Percentiles rank a stretch among this genome's conserved stretches.
Conservation (phyloP, 2,329 filamentous ascomycete species). For the Lecanosticta acicola region DNA sequence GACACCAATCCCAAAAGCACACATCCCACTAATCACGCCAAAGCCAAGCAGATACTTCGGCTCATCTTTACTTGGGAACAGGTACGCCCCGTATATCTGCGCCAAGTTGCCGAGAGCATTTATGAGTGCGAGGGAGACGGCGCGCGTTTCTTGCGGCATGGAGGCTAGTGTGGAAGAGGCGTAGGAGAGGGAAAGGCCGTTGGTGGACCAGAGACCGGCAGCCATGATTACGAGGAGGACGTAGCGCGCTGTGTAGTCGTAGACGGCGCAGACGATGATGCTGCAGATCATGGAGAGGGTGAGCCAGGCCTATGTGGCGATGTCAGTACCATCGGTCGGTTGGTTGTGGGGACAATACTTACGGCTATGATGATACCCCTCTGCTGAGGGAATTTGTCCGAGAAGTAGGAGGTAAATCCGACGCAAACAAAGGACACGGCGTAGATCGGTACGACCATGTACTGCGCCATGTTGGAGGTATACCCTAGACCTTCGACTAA, state of each 20-base stretch:
- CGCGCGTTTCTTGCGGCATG: constrained; percentile 35
- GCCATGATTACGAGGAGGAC: constrained; percentile 53
- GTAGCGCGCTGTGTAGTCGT: constrained; percentile 50
- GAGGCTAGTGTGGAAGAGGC: constrained; percentile 48
- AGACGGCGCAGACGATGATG: constrained; percentile 40
- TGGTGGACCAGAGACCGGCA: constrained; percentile 50
- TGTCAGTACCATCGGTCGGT: background rate
- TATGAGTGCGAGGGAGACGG: constrained; percentile 27
- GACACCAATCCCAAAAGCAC: constrained; percentile 20
- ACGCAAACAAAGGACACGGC: constrained; percentile 49
- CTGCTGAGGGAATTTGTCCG: constrained; percentile 43
- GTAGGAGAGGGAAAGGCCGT: constrained; percentile 49
- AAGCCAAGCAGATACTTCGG: constrained; percentile 33
- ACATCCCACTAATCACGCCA: constrained; percentile 45
- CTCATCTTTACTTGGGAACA: constrained; percentile 29
- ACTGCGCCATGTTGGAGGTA: constrained; percentile 42
- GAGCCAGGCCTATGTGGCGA: constrained; percentile 37
- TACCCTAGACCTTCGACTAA: constrained; percentile 50
- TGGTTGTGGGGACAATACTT: background rate
- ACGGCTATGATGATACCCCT: constrained; percentile 46
- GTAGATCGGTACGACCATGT: constrained; percentile 48
- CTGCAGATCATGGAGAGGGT: constrained; percentile 35
- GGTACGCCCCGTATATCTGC: constrained; percentile 37
- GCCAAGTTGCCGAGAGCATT: constrained; percentile 30
- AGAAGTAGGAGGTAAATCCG: constrained; percentile 43